phyloP scores from a whole-genome alignment of 1,139 yeast species.

The Candida albicans region DNA sequence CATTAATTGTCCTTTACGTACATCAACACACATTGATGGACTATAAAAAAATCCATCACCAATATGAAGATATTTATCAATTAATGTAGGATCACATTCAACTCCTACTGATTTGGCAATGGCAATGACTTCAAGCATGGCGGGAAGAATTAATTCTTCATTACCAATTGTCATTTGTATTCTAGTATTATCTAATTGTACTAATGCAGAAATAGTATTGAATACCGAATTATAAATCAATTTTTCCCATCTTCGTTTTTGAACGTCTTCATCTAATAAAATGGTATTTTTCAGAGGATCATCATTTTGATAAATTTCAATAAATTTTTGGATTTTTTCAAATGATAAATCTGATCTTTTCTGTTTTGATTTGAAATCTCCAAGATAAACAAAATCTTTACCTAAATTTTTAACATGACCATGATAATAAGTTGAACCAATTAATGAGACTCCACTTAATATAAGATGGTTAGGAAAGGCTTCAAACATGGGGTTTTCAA shows the following conservation, averaged over 20 bases:
- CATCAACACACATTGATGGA: constrained; percentile 76
- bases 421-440: constrained; percentile 60
- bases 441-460: constrained; percentile 68
- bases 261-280: constrained; percentile 47
- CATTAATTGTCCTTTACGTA: constrained; percentile 65
- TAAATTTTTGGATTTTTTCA: constrained; percentile 40
- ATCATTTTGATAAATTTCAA: constrained; percentile 48
- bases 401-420: constrained; percentile 54
- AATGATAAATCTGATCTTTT: constrained; percentile 19
- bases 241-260: constrained; percentile 68
- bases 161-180: constrained; percentile 55
- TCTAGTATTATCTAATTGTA: constrained; percentile 55
- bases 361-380: constrained; percentile 43
- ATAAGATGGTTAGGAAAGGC: constrained; percentile 59
- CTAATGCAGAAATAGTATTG: constrained; percentile 61
- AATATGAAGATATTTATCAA: constrained; percentile 51
- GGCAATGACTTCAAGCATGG: constrained; percentile 62
- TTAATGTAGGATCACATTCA: constrained; percentile 40
- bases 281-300: constrained; percentile 39
- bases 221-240: constrained; percentile 67
- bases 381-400: constrained; percentile 55
- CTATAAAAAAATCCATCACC: constrained; percentile 66
- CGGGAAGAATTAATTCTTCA: constrained; percentile 52
- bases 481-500: constrained; percentile 60
- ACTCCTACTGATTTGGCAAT: constrained; percentile 68